A percentile compares a stretch with the other conserved stretches of the same genome.
Conservation (phyloP, 2,329 filamentous ascomycete genomes). For the Fonsecaea monophora region DNA sequence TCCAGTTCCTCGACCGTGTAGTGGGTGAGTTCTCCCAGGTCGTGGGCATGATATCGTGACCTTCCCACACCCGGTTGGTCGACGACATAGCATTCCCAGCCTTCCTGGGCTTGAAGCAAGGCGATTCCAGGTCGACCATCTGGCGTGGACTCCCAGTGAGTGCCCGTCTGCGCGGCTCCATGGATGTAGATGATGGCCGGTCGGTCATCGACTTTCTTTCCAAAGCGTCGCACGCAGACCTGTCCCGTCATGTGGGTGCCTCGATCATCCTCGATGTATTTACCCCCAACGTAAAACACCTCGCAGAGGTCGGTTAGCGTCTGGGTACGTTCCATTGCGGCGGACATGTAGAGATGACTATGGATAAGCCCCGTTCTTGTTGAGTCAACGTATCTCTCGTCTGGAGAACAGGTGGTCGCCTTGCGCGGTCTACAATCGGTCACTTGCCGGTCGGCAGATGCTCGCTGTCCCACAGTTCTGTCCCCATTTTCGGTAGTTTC, state of each 20-base stretch:
- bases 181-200: conserved; percentile 36
- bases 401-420: background rate
- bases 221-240: conserved; percentile 22
- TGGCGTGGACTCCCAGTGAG: conserved; percentile 57
- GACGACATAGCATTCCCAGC: conserved; percentile 43
- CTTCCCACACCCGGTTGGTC: conserved; percentile 56
- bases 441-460: conserved; percentile 1
- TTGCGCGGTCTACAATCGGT: background rate
- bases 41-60: conserved; percentile 23
- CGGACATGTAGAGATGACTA: background rate
- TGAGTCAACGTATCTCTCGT: background rate
- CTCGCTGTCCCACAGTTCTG: background rate
- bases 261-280: conserved; percentile 22
- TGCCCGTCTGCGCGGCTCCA: conserved; percentile 29
- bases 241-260: conserved; percentile 31
- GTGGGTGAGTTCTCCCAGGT: conserved; percentile 15
- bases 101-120: conserved; percentile 14
- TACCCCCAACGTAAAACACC: conserved; percentile 17
- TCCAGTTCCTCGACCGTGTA: conserved; percentile 15
- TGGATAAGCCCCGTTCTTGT: background rate
- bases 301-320: conserved; percentile 7
- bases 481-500: background rate
- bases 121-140: conserved; percentile 55
- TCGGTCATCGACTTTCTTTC: conserved; percentile 17
- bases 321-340: background rate